A percentile compares a stretch with the other conserved stretches of the same genome.
These are phyloP conservation scores for Miscanthus lutarioriparius DNA, from an alignment of 176 grass and related monocot genomes.

Conservation along the genomic window DNA sequence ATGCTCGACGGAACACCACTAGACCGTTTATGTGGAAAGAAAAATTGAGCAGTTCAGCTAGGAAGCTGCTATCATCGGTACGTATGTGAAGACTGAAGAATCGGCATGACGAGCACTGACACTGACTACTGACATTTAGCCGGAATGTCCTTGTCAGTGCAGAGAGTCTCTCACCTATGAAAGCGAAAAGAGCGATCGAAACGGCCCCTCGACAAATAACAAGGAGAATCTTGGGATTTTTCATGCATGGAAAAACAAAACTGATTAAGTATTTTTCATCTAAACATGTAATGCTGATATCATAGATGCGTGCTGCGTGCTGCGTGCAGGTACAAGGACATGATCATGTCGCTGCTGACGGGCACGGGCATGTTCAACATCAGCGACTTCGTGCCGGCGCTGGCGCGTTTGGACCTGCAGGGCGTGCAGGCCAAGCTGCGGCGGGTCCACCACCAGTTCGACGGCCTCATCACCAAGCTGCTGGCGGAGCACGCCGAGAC, in stretches of 20 bases:
- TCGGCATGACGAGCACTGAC: not conserved
- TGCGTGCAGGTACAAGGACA: slow-evolving; percentile 66
- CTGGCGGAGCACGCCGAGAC: slow-evolving; percentile 70
- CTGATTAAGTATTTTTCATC: too few relatives aligned
- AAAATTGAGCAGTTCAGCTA: not conserved
- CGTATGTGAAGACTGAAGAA: not conserved
- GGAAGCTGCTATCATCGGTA: not conserved
- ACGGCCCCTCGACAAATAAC: not conserved
- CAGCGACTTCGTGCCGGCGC: slow-evolving; percentile 78
- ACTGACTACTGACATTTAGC: too few relatives aligned
- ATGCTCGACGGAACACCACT: not conserved
- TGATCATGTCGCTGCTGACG: slow-evolving; percentile 79
- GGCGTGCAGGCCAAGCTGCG: slow-evolving; percentile 75
- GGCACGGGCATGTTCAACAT: slow-evolving; percentile 79
- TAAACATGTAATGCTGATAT: not conserved
- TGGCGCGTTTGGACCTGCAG: slow-evolving; percentile 80
- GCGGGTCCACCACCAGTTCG: slow-evolving; percentile 62
- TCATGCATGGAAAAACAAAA: not conserved
- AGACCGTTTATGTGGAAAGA: not conserved
- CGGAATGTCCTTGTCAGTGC: not conserved
- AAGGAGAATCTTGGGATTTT: not conserved
- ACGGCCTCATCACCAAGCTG: slow-evolving; percentile 71
- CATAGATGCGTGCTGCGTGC: not conserved
- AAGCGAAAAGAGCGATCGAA: not conserved
- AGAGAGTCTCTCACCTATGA: not conserved